Evolutionary conservation across 2,329 filamentous ascomycete species (phyloP), one percentile per base, ranked within the genome.

Genomic region (Aureobasidium subglaciale): DNA sequence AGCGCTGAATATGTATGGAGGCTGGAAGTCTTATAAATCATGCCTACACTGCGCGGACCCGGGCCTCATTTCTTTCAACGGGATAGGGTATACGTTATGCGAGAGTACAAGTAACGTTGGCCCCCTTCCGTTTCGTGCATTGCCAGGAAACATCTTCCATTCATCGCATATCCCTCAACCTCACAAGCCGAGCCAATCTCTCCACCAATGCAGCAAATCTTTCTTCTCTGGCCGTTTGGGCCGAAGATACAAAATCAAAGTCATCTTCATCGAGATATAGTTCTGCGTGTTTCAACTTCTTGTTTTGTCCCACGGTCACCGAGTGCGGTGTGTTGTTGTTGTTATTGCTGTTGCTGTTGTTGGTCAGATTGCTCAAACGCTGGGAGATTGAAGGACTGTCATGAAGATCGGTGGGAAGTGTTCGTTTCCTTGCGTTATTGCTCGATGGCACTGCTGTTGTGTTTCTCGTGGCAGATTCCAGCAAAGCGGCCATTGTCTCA

Each of bases 231-330:
- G 40, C 15, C 11, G 29, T 38, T 6, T 37, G 16, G n/a, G 52
- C 52, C 25, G 32, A 45, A 15, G 20, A 16, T n/a, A 55, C 16
- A 29, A 55, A 55, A 9, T 37, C 16, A 8, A 37, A 46, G 16
- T 55, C 52, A 4, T 38, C 52, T n/a, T 55, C 52, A 9, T 55
- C 52, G 16, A 55, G 52, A 38, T 55, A 55, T 8, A 45, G 22
- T n/a, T 55, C 52, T n/a, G 52, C 52, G 16, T 55, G 32, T 22
- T 34, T 45, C 6, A 46, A 30, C 5, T 32, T 18, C 18, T 46
- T 49, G 3, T 24, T 15, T 9, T 13, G 42, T 30, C 16, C 20
- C n/a, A n/a, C n/a, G n/a, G n/a, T n/a, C n/a, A n/a, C n/a, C n/a
- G n/a, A n/a, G n/a, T n/a, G n/a, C n/a, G n/a, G n/a, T n/a, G n/a